Evolutionary conservation across 371 early-diverging fungal species (phyloP).

Genomic region (Parasitella parasitica): DNA sequence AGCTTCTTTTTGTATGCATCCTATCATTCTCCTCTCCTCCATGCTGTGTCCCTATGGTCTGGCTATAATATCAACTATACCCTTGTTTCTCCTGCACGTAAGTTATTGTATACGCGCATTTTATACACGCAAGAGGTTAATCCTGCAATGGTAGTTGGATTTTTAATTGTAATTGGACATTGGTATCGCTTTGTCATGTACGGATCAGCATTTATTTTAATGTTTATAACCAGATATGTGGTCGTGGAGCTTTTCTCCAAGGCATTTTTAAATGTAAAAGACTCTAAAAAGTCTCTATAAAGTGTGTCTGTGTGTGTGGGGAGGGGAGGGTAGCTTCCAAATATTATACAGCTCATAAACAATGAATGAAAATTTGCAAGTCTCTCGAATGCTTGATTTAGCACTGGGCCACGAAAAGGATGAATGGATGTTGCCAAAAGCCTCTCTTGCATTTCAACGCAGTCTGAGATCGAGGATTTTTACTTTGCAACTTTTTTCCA

Average conservation of each 20-base stretch:
- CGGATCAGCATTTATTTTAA: constrained; percentile 28
- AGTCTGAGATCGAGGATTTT: too few species aligned
- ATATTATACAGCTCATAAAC: too few species aligned
- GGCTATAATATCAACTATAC: constrained; percentile 61
- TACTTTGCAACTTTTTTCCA: too few species aligned
- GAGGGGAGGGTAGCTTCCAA: too few species aligned
- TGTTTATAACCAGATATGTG: constrained; percentile 7
- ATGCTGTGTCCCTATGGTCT: constrained; percentile 44
- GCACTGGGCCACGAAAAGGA: too few species aligned
- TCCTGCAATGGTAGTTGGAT: constrained; percentile 18
- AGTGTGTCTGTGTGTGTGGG: too few species aligned
- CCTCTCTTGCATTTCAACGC: too few species aligned
- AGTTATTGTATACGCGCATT: not conserved
- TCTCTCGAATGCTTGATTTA: too few species aligned
- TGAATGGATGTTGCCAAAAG: too few species aligned
- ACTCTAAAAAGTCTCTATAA: not conserved
- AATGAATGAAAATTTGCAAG: too few species aligned
- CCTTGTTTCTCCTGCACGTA: constrained; percentile 52
- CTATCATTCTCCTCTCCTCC: constrained; percentile 54
- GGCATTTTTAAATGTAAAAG: not conserved
- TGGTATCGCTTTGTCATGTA: constrained; percentile 40
- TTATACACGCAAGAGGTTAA: not conserved
- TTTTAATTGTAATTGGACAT: constrained; percentile 33
- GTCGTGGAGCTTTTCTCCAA: not conserved
- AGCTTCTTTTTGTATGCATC: constrained; percentile 57